Conservation (phyloP, 768 basidiomycete genomes). For the Kondoa malvinella region DNA sequence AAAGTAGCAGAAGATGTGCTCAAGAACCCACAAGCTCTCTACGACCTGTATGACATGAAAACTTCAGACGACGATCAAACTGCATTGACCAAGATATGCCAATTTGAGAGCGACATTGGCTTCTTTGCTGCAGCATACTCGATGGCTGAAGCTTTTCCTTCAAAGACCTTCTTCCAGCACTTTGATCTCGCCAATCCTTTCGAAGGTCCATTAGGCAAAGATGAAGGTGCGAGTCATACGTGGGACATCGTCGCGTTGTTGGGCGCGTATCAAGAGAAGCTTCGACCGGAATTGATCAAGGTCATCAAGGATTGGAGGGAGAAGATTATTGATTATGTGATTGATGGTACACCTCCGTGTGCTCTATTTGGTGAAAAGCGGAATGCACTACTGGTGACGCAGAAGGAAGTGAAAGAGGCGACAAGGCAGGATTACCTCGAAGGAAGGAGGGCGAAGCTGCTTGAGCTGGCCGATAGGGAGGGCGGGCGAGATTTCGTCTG, state of each 20-base stretch:
- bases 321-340: not conserved
- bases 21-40: not conserved
- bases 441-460: not conserved
- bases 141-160: not conserved
- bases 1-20: not conserved
- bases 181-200: slow-evolving; percentile 2
- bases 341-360: not conserved
- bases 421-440: not conserved
- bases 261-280: not conserved
- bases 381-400: not conserved
- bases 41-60: not conserved
- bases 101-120: slow-evolving; percentile 4
- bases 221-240: not conserved
- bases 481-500: not conserved
- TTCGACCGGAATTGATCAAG: not conserved
- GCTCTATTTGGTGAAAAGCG: not conserved
- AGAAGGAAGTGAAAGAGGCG: not conserved
- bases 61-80: not conserved
- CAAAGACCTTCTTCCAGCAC: not conserved
- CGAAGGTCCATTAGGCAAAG: not conserved
- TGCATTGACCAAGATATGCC: slow-evolving; percentile 1
- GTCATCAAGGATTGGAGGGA: not conserved
- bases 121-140: not conserved
- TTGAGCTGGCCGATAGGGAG: not conserved
- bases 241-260: slow-evolving; percentile 4